Base-by-base conservation (phyloP, 2,329 filamentous ascomycete genomes). In the Tolypocladium amazonense region DNA sequence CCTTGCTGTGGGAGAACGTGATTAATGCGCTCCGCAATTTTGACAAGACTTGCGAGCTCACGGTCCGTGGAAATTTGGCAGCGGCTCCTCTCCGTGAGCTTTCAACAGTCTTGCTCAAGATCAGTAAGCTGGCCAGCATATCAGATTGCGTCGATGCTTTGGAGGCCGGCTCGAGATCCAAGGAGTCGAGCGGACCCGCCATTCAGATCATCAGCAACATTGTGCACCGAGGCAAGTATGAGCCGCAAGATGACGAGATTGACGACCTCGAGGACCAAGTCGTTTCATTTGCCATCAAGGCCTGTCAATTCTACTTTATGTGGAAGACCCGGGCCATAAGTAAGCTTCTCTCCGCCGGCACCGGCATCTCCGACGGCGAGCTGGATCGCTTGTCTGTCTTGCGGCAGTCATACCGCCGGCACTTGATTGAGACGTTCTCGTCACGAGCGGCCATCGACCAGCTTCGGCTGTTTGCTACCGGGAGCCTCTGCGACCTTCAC, bases 281-380 rank as follows among this genome's bases (percentile, higher is more conserved):
- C 52, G 86, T 91, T 8, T 80, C 84, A 2, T 88, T 87, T 66
- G 88, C 91, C 37, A 88, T 95, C 67, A 88, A 89, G 64, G 81
- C 87, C 2, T 81, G 88, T 57, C 81, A 92, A 55, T 91, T 95
- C 74, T 97, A 97, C 75, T 96, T 97, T 70, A 90, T 96, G 85
- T 99, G 94, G 94, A 93, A 94, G 70, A 82, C 88, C 27, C 83
- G 85, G 58, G 78, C 80, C 58, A 68, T 90, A 62, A 77, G 79
- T 62, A 77, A 80, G 58, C 73, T 81, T 20, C 72, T 90, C 41
- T 75, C 79, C 20, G 78, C 79, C 33, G 81, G 84, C 52, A 79
- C 77, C 4, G 80, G 76, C 58, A 73, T 90, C 59, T 68, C 84
- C 1, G 78, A 84, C 56, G 72, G 77, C 8, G 81, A 85, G 9